phyloP scores from a whole-genome alignment of 192 early-diverging fungal species.

The Paraglomus brasilianum region DNA sequence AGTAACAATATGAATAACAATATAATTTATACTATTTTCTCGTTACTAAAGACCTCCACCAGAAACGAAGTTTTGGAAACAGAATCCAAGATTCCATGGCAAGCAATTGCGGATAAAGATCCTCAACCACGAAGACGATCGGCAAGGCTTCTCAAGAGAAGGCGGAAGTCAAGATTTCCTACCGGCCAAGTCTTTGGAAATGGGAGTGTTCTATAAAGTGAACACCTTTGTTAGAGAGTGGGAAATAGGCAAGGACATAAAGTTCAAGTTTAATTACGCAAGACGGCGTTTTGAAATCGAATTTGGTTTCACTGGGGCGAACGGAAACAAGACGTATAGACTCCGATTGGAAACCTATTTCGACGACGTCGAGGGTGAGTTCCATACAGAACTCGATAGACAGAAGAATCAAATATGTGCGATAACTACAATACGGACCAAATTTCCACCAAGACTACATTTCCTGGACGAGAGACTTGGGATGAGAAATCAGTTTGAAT shows the following conservation, averaged over 20 bases:
- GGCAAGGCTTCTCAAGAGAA: too few species aligned
- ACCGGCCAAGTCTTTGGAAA: constrained; percentile 16
- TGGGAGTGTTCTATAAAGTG: constrained; percentile 31
- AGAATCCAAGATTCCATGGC: constrained; percentile 30
- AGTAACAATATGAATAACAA: too few species aligned
- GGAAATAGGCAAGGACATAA: neutral
- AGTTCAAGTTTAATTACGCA: constrained; percentile 31
- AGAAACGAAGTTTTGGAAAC: neutral
- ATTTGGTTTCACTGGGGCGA: constrained; percentile 28
- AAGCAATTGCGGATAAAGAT: constrained; percentile 23
- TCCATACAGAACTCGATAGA: constrained; percentile 27
- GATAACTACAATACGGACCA: constrained; percentile 41
- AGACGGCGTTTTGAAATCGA: constrained; percentile 27
- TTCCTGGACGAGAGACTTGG: constrained; percentile 26
- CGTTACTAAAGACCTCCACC: too few species aligned
- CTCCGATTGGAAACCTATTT: constrained; percentile 38
- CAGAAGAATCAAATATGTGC: neutral
- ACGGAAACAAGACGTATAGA: neutral
- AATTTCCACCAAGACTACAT: constrained; percentile 44
- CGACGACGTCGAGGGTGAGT: constrained; percentile 34
- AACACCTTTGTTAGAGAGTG: constrained; percentile 33
- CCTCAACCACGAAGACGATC: neutral
- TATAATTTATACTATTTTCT: too few species aligned
- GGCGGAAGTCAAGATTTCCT: neutral
- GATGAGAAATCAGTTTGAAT: constrained; percentile 4